phyloP scores from a whole-genome alignment of 2,329 filamentous ascomycete genomes.

The Fusarium nisikadoi region DNA sequence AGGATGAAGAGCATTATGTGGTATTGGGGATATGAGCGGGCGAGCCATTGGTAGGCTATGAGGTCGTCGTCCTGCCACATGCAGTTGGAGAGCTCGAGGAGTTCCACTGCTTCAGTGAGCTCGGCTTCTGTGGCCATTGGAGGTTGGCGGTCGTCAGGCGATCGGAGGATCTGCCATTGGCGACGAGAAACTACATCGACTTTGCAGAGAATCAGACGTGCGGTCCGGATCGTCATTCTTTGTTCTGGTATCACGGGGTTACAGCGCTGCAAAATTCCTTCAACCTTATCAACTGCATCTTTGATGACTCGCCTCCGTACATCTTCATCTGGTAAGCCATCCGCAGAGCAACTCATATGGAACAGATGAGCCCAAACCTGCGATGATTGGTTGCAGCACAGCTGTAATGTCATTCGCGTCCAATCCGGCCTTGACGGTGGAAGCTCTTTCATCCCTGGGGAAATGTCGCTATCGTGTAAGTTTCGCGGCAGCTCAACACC shows the following conservation, averaged over 20 bases:
- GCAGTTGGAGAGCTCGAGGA: conserved; percentile 47
- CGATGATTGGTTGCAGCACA: conserved; percentile 64
- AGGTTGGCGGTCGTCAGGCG: conserved; percentile 21
- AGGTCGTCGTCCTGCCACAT: conserved; percentile 52
- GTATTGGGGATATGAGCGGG: conserved; percentile 55
- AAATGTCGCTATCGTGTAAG: conserved; percentile 64
- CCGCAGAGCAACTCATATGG: conserved; percentile 31
- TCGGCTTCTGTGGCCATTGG: conserved; percentile 47
- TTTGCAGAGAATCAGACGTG: conserved; percentile 48
- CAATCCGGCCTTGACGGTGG: conserved; percentile 61
- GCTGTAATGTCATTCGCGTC: conserved; percentile 67
- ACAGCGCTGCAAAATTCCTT: conserved; percentile 49
- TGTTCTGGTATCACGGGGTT: conserved; percentile 63
- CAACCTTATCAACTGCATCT: not conserved
- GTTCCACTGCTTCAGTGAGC: conserved; percentile 47
- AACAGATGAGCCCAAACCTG: conserved; percentile 39
- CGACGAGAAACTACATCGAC: conserved; percentile 62
- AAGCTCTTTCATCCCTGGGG: conserved; percentile 59
- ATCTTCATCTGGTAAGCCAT: conserved; percentile 37
- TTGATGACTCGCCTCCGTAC: conserved; percentile 54
- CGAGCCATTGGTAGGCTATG: conserved; percentile 51
- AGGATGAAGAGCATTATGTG: conserved; percentile 57
- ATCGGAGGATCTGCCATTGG: conserved; percentile 46
- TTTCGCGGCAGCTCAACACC: conserved; percentile 66
- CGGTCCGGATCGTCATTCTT: conserved; percentile 44